Evolutionary conservation across 805 yeast species (phyloP).

Genomic region (Metschnikowia reukaufii): DNA sequence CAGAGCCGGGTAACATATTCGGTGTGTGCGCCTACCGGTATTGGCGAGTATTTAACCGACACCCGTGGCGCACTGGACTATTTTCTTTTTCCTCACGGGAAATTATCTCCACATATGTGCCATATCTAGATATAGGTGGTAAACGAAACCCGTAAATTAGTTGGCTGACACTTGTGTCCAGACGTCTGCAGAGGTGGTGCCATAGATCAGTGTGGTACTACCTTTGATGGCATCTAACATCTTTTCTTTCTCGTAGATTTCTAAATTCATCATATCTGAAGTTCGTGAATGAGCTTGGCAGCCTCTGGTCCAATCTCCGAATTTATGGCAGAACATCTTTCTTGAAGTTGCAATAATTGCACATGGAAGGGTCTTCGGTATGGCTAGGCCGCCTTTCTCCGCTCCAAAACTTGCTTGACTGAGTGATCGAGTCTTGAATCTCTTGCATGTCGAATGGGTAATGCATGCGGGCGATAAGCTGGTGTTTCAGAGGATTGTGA

Average conservation of each 20-base stretch:
- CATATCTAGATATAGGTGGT: constrained; percentile 37
- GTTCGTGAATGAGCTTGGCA: constrained; percentile 10
- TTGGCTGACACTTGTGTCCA: constrained; percentile 19
- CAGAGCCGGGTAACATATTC: constrained; percentile 7
- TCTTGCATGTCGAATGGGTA: constrained; percentile 38
- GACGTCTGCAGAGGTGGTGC: constrained; percentile 27
- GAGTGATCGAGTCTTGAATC: constrained; percentile 28
- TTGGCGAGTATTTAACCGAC: neutral
- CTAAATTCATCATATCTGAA: constrained; percentile 6
- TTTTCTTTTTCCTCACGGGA: constrained; percentile 18
- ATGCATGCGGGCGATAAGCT: constrained; percentile 37
- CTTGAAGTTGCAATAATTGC: constrained; percentile 57
- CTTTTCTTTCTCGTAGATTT: neutral
- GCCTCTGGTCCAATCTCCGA: constrained; percentile 5
- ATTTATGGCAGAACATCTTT: constrained; percentile 20
- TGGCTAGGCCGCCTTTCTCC: constrained; percentile 54
- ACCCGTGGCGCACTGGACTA: neutral
- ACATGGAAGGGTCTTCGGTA: constrained; percentile 41
- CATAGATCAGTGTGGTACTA: constrained; percentile 24
- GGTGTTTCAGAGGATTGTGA: constrained; percentile 35
- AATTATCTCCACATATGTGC: constrained; percentile 40
- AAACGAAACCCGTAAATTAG: constrained; percentile 42
- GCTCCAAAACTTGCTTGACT: constrained; percentile 54
- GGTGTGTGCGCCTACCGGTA: constrained; percentile 6
- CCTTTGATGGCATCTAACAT: constrained; percentile 26